Evolutionary conservation across 805 yeast genomes (phyloP).

Genomic region (Maudiozyma barnettii): DNA sequence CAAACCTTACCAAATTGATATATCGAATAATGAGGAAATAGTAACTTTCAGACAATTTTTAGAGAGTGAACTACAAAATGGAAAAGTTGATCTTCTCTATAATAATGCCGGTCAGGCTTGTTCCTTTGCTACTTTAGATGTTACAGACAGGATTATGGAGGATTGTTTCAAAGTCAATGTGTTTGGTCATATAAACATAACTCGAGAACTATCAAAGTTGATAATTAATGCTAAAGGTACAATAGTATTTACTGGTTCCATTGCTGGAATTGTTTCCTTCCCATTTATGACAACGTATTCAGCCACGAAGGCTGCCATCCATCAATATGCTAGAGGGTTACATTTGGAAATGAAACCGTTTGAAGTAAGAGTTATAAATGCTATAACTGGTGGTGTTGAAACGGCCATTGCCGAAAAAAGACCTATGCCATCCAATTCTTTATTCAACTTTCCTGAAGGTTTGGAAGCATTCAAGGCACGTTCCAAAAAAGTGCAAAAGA

Average conservation of each 20-base stretch:
- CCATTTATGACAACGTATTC: slow-evolving; percentile 62
- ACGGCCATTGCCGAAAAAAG: slow-evolving; percentile 61
- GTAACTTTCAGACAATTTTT: slow-evolving; percentile 34
- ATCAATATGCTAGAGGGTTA: slow-evolving; percentile 53
- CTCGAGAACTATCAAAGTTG: slow-evolving; percentile 45
- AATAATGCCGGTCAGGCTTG: slow-evolving; percentile 78
- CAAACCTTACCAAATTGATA: slow-evolving; percentile 44
- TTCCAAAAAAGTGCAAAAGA: slow-evolving; percentile 45
- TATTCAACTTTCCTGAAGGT: slow-evolving; percentile 43
- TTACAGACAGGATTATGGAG: slow-evolving; percentile 41
- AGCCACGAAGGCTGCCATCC: slow-evolving; percentile 65
- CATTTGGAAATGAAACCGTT: slow-evolving; percentile 61
- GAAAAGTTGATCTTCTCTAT: slow-evolving; percentile 47
- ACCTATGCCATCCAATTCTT: slow-evolving; percentile 43
- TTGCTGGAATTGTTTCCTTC: slow-evolving; percentile 53
- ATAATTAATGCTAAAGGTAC: slow-evolving; percentile 57
- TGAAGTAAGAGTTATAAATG: slow-evolving; percentile 57
- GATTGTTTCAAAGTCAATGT: slow-evolving; percentile 57
- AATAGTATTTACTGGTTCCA: slow-evolving; percentile 64
- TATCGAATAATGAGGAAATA: slow-evolving; percentile 42
- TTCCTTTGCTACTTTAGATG: slow-evolving; percentile 58
- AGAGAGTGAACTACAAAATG: slow-evolving; percentile 32
- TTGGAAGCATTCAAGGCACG: slow-evolving; percentile 39
- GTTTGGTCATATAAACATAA: slow-evolving; percentile 54
- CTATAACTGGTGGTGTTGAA: slow-evolving; percentile 65